These are phyloP conservation scores for Bonia amplexicaulis DNA, from an alignment of 176 grass and related monocot genomes.

Conservation along the genomic window DNA sequence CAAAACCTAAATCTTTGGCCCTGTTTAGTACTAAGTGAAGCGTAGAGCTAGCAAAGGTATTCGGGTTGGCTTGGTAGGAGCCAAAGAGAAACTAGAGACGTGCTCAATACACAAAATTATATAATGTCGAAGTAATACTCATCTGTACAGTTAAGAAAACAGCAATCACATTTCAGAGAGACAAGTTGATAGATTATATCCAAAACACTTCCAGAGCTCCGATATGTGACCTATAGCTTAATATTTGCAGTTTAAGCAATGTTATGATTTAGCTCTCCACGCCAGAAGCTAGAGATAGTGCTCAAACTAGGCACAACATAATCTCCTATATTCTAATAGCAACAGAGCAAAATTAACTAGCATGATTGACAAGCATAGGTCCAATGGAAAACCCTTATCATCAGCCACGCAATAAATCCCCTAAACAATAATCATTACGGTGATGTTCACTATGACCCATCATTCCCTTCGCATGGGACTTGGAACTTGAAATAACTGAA, in stretches of 20 bases:
- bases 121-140: background rate
- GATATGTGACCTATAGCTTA: background rate
- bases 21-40: background rate
- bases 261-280: background rate
- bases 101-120: background rate
- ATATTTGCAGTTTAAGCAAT: background rate
- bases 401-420: background rate
- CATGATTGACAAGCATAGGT: background rate
- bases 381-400: background rate
- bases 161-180: background rate
- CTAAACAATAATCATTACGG: background rate
- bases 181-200: background rate
- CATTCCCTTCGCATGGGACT: background rate
- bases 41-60: background rate
- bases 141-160: background rate
- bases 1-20: background rate
- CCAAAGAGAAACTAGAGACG: background rate
- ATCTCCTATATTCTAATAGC: background rate
- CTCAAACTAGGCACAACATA: background rate
- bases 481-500: background rate
- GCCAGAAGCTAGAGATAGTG: background rate
- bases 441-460: background rate
- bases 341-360: background rate
- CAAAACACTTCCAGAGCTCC: background rate
- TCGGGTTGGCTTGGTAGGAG: background rate